A percentile compares a stretch with the other conserved stretches of the same genome.
phyloP scores from a whole-genome alignment of 2,329 filamentous ascomycete species.

The Colletotrichum spinosum region DNA sequence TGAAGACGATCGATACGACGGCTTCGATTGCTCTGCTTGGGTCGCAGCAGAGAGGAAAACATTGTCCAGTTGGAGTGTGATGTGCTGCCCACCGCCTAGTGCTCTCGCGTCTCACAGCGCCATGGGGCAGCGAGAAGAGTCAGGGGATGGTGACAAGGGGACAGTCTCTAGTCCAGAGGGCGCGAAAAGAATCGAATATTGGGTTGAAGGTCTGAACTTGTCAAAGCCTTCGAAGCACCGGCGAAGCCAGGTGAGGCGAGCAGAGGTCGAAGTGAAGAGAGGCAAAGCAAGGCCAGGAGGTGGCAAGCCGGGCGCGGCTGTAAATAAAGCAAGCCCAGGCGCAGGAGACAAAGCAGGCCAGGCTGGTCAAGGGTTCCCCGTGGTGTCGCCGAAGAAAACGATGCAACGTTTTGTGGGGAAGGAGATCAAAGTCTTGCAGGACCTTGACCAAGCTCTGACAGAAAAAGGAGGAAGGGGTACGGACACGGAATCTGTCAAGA shows the following conservation, averaged over 20 bases:
- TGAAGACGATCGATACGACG: slow-evolving; percentile 33
- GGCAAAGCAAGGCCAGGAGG: not conserved
- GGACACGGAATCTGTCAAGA: not conserved
- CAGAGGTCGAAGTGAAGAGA: not conserved
- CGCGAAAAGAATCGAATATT: slow-evolving; percentile 2
- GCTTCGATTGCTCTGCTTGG: slow-evolving; percentile 36
- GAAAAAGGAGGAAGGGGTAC: not conserved
- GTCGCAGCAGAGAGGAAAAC: slow-evolving; percentile 39
- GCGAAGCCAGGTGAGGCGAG: slow-evolving; percentile 19
- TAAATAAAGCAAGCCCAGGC: slow-evolving; percentile 28
- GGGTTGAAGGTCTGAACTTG: not conserved
- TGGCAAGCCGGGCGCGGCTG: slow-evolving; percentile 16
- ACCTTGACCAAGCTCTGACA: not conserved
- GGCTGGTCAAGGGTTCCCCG: slow-evolving; percentile 26
- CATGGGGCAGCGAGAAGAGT: slow-evolving; percentile 17
- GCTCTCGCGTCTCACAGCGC: slow-evolving; percentile 31
- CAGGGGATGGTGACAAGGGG: slow-evolving; percentile 3
- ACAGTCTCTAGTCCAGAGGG: slow-evolving; percentile 6
- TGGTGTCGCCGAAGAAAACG: slow-evolving; percentile 32
- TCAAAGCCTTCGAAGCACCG: slow-evolving; percentile 5
- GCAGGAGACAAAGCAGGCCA: slow-evolving; percentile 4
- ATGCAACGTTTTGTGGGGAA: slow-evolving; percentile 36
- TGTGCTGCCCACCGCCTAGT: slow-evolving; percentile 34
- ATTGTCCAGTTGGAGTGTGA: slow-evolving; percentile 35
- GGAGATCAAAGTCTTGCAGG: slow-evolving; percentile 16